phyloP scores from a whole-genome alignment of 148 eudicot genomes.

The Camellia japonica region DNA sequence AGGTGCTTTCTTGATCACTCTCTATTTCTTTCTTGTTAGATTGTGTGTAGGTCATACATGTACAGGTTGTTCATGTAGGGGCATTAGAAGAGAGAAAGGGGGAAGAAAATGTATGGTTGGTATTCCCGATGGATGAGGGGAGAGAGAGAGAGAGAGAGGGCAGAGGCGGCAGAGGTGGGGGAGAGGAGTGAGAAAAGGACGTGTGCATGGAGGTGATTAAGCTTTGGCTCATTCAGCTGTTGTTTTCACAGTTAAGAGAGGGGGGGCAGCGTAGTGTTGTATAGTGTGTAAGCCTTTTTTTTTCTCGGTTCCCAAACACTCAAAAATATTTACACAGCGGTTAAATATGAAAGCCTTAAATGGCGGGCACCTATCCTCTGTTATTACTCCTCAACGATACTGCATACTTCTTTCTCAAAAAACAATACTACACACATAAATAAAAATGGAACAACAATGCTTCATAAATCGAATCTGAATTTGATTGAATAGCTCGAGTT shows the following conservation, averaged over 20 bases:
- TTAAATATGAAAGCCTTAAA: constrained; percentile 32
- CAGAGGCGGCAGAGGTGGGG: constrained; percentile 79
- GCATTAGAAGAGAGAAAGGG: not conserved
- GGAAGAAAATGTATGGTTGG: constrained; percentile 43
- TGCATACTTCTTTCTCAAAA: too few species aligned
- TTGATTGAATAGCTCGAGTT: too few species aligned
- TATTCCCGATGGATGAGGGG: constrained; percentile 41
- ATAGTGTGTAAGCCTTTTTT: constrained; percentile 36
- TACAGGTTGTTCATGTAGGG: not conserved
- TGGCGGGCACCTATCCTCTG: constrained; percentile 43
- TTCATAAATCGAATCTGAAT: too few species aligned
- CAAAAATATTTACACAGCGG: constrained; percentile 9
- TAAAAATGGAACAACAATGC: too few species aligned
- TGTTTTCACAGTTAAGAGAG: constrained; percentile 53
- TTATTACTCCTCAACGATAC: too few species aligned
- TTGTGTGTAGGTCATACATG: not conserved
- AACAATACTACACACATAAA: too few species aligned
- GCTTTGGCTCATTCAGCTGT: constrained; percentile 59
- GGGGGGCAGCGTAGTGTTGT: not conserved
- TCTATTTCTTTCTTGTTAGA: not conserved
- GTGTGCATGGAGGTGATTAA: constrained; percentile 47
- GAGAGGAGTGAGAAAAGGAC: constrained; percentile 71
- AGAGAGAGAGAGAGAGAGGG: constrained; percentile 18
- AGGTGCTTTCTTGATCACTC: not conserved
- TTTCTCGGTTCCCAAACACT: constrained; percentile 25